A percentile compares a stretch with the other conserved stretches of the same genome.
phyloP scores from a whole-genome alignment of 495 filamentous ascomycete species.

The Penicillium canescens region DNA sequence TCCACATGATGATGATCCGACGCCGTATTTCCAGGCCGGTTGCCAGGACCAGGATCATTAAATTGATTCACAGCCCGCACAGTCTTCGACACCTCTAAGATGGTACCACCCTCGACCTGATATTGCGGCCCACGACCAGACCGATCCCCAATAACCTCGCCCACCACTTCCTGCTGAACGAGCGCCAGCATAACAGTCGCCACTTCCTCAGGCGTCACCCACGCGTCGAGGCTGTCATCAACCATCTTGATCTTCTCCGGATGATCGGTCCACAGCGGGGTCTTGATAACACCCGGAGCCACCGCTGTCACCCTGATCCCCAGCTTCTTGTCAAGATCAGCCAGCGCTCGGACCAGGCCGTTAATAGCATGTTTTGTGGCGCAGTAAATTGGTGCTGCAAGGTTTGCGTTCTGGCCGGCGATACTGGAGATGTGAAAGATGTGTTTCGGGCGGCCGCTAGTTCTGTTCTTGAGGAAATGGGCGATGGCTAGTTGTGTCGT shows the following conservation, averaged over 20 bases:
- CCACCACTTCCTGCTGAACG: slow-evolving; percentile 50
- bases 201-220: slow-evolving; percentile 66
- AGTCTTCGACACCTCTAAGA: slow-evolving; percentile 61
- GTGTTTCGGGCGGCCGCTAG: slow-evolving; percentile 42
- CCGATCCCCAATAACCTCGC: slow-evolving; percentile 43
- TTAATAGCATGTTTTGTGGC: slow-evolving; percentile 64
- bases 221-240: slow-evolving; percentile 49
- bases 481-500: slow-evolving; percentile 64
- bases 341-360: slow-evolving; percentile 58
- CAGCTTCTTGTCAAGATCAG: slow-evolving; percentile 46
- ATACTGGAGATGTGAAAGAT: slow-evolving; percentile 64
- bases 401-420: slow-evolving; percentile 55
- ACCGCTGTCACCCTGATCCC: slow-evolving; percentile 67
- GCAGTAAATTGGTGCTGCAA: slow-evolving; percentile 57
- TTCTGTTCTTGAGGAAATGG: slow-evolving; percentile 45
- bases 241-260: slow-evolving; percentile 65
- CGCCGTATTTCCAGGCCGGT: slow-evolving; percentile 46
- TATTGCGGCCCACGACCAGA: slow-evolving; percentile 33
- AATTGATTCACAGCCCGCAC: slow-evolving; percentile 52
- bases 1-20: slow-evolving; percentile 38
- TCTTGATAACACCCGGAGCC: slow-evolving; percentile 66
- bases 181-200: slow-evolving; percentile 64
- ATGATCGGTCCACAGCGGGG: slow-evolving; percentile 67
- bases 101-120: slow-evolving; percentile 45
- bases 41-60: slow-evolving; percentile 59